These are phyloP conservation scores for Claviceps sorghi DNA, from an alignment of 2,329 filamentous ascomycete species.

Conservation along the genomic window DNA sequence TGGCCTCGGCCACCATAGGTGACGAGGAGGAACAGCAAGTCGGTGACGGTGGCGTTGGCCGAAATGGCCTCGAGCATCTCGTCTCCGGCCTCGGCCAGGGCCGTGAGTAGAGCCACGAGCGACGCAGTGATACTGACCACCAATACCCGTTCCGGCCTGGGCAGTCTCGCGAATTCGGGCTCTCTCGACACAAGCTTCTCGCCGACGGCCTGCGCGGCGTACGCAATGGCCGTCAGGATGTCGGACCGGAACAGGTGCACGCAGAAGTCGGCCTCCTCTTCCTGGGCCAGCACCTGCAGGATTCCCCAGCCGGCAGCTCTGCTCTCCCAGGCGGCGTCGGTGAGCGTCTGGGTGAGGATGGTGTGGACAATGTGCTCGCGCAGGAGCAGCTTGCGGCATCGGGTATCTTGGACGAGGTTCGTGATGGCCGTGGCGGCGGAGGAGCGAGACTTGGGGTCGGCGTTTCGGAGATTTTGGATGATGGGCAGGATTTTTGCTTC, in stretches of 20 bases:
- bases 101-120: constrained; percentile 36
- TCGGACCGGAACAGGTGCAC: constrained; percentile 49
- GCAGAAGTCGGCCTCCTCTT: constrained; percentile 53
- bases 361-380: constrained; percentile 51
- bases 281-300: constrained; percentile 42
- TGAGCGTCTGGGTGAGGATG: constrained; percentile 48
- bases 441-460: constrained; percentile 44
- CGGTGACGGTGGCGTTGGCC: constrained; percentile 31
- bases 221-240: constrained; percentile 44
- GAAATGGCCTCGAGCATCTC: constrained; percentile 44
- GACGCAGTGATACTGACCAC: constrained; percentile 41
- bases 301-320: constrained; percentile 55
- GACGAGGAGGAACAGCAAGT: constrained; percentile 40
- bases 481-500: constrained; percentile 50
- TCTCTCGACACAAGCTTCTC: constrained; percentile 28
- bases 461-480: constrained; percentile 43
- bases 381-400: constrained; percentile 49
- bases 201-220: constrained; percentile 35
- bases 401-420: constrained; percentile 46
- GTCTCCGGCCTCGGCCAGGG: constrained; percentile 43
- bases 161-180: constrained; percentile 28
- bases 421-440: constrained; percentile 44
- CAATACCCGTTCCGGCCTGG: constrained; percentile 38
- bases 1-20: constrained; percentile 26
- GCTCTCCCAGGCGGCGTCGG: constrained; percentile 47